These are phyloP conservation scores for Plasmodium reichenowi DNA, from an alignment of 169 alveolate species.

Conservation along the genomic window DNA sequence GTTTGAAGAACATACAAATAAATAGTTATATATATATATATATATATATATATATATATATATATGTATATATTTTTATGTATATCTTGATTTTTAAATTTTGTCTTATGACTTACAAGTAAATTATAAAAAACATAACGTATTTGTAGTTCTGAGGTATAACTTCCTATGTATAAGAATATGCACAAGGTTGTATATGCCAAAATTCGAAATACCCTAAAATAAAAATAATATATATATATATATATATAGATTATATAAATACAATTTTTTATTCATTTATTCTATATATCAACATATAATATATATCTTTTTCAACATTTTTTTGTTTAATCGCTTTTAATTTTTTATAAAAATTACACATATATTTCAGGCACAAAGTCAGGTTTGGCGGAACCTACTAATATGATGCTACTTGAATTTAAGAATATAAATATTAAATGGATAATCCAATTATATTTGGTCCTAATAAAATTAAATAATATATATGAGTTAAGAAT, in stretches of 20 bases:
- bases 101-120: constrained; percentile 37
- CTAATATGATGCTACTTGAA: constrained; percentile 69
- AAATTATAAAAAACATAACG: constrained; percentile 64
- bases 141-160: constrained; percentile 50
- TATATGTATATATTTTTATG: not conserved
- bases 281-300: no score
- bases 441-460: constrained; percentile 80
- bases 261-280: no score
- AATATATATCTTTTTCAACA: not conserved
- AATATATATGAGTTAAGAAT: no score
- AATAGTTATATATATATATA: constrained; percentile 2
- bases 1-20: not conserved
- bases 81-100: not conserved
- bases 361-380: constrained; percentile 69
- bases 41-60: not conserved
- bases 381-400: constrained; percentile 20
- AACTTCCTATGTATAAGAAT: constrained; percentile 66
- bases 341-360: constrained; percentile 54
- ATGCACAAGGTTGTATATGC: constrained; percentile 35
- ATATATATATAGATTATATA: no score
- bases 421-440: constrained; percentile 68
- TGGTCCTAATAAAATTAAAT: constrained; percentile 56
- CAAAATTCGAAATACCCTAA: constrained; percentile 54
- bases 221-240: not conserved
- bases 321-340: not conserved